Base-by-base conservation (phyloP, 441 rosid species). In the Jatropha podagrica region DNA sequence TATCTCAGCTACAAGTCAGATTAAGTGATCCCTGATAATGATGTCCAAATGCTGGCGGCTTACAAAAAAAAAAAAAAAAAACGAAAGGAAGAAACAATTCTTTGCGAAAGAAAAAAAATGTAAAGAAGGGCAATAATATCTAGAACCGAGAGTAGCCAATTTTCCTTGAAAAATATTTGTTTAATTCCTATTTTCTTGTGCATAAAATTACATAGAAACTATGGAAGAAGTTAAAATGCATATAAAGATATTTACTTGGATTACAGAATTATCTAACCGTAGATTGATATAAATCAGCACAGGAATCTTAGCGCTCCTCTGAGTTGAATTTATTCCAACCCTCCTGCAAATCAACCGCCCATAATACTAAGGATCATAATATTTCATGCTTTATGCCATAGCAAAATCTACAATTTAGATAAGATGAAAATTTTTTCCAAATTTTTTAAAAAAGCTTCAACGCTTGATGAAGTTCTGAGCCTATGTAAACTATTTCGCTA, bases 241-340 rank as follows among this genome's bases (percentile, higher is more conserved):
- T 61, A 69, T 44, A 54, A 27, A 27, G 42, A 78, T 81, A 79
- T 75, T 74, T 78, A 80, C 84, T 76, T n/a, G 44, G 69, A 80
- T 82, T 74, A 81, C 82, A 76, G 66, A 61, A 77, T 42, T 48
- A 60, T 20, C 51, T 17, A 48, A 42, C 10, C 42, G 60, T 40
- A 74, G 41, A 18, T 65, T 62, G 41, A 18, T 71, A 51, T 68
- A 74, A 61, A 64, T 42, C 69, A 66, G 58, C 65, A 56, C 44
- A 32, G 15, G 26, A 41, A 73, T 62, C 81, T 90, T 32, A 91
- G 81, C 95, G 85, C 87, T 95, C 98, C 83, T 91, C 97, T 0
- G 96, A 92, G 83, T 88, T 95, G 90, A 93, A 95, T 80, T 80
- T 93, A 89, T 88, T 88, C 98, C 95, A 95, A 58, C 94, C 97